Evolutionary conservation across 2,329 filamentous ascomycete species (phyloP), one percentile per base, ranked within the genome.

Genomic region (Talaromyces sp.): DNA sequence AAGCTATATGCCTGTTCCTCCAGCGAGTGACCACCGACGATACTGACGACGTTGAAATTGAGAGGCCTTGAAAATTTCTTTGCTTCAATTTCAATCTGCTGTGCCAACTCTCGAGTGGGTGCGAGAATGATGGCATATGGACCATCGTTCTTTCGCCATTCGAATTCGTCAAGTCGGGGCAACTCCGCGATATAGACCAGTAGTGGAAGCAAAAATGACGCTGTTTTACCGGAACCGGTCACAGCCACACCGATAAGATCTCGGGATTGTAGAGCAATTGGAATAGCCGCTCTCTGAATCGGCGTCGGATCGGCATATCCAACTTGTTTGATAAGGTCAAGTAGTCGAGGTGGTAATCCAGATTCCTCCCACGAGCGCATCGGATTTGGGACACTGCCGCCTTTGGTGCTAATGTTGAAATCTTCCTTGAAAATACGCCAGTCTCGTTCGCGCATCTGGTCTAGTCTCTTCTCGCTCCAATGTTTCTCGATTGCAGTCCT

Each of bases 401-500:
- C 95, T 78, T 97, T 98, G 8, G 93, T 97, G 47, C 90, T 85
- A 75, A 99, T 99, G 72, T 95, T 96, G 81, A 97, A 98, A 78
- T 99, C 93, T 78, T 98, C 95, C 80, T 98, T 99, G 88, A 99
- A 97, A 72, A 99, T 98, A 75, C 95, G 91, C 95, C 95, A 99
- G 79, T 99, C 95, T 76, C 95, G 86, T 80, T 98, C 93, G 68
- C 92, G 91, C 95, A 99, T 99, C 72, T 97, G 91, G 15, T 91
- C 88, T 68, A 98, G 82, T 68, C 85, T 86, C 87, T 99, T 99
- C 75, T 97, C 92, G 64, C 91, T 93, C 95, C 95, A 99, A 78
- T 97, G 93, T 77, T 93, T 93, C 72, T 96, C 93, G 65, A 96
- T 84, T 38, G 89, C 89, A 69, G 89, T 92, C 68, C 90, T 86